Base-by-base conservation (phyloP, 495 filamentous ascomycete species). In the Neohortaea acidophila region DNA sequence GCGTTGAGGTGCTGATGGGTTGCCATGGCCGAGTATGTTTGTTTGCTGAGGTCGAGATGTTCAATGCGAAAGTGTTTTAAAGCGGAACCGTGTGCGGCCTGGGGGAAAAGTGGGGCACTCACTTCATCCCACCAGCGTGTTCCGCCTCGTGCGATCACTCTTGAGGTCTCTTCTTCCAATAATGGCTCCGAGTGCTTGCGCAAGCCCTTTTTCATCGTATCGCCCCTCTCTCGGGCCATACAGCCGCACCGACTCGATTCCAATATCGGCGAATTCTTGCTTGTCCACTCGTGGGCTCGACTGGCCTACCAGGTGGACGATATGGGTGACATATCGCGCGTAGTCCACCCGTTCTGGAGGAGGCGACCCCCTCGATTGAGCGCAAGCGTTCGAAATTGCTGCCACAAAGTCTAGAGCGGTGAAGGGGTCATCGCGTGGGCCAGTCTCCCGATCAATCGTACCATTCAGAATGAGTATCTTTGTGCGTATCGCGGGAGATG, bases 381-480 rank as follows among this genome's bases (percentile, higher is more conserved):
- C 52, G n/a, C 65, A 68, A 0, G 83, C 84, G 12, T 72, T 59
- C 2, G 70, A 76, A 38, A 96, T 76, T 0, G 87, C 84, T 17
- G 64, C 65, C 1, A 92, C 67, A 44, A 94, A 96, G 39, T 87
- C 83, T 1, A 58, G 61, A 0, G 81, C 87, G 1, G 70, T 68
- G 53, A 81, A 84, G 8, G 73, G 65, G 5, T 59, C 39, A 6
- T 47, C 41, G 3, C 62, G 54, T 1, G 79, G 76, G 0, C 81
- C 82, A 2, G 87, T 94, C 59, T 96, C 87, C 2, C 87, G 70
- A 48, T 96, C 87, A 1, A 79, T 57, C 8, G 65, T 77, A 3
- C 81, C 76, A 46, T 96, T 96, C 3, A 96, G 54, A 11, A 96
- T 79, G 11, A 96, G 56, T 27, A 96, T 80, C 58, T 89, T 92